A percentile compares a stretch with the other conserved stretches of the same genome.
These are phyloP conservation scores for Solidago caesia DNA, from an alignment of 129 eudicot species.

Conservation along the genomic window DNA sequence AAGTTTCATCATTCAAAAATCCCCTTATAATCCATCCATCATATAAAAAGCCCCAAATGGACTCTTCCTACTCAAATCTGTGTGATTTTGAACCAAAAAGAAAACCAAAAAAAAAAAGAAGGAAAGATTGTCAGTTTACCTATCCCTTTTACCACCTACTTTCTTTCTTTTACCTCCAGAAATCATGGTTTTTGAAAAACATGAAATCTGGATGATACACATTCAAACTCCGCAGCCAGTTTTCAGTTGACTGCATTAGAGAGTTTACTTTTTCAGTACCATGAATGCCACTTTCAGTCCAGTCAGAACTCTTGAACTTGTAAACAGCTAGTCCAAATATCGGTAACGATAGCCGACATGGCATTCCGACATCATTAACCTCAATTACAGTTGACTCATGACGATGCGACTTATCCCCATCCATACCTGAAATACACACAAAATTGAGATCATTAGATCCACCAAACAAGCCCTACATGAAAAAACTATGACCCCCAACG, in stretches of 20 bases:
- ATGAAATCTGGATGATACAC: constrained; percentile 80
- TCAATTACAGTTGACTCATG: constrained; percentile 38
- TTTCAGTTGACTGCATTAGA: constrained; percentile 61
- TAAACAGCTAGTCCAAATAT: constrained; percentile 79
- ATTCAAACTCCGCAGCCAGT: constrained; percentile 72
- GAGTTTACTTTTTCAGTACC: constrained; percentile 62
- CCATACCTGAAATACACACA: constrained; percentile 36
- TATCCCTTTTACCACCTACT: constrained; percentile 11
- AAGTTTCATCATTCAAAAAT: constrained; percentile 23
- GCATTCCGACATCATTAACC: constrained; percentile 43
- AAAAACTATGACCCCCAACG: not conserved
- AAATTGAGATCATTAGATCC: not conserved
- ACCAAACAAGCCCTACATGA: not conserved
- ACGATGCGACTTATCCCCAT: constrained; percentile 32
- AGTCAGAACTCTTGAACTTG: constrained; percentile 70
- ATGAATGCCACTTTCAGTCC: constrained; percentile 56
- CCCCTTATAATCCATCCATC: constrained; percentile 21
- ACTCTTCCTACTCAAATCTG: constrained; percentile 22
- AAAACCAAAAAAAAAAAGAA: not conserved
- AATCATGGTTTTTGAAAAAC: constrained; percentile 61
- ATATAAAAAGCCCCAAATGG: constrained; percentile 27
- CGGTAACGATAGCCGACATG: constrained; percentile 49
- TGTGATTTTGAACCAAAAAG: constrained; percentile 7
- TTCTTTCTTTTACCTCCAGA: constrained; percentile 38
- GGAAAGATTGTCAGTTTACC: constrained; percentile 32